Conservation (phyloP, 257 asterid genomes). For the Nicotiana otophora region DNA sequence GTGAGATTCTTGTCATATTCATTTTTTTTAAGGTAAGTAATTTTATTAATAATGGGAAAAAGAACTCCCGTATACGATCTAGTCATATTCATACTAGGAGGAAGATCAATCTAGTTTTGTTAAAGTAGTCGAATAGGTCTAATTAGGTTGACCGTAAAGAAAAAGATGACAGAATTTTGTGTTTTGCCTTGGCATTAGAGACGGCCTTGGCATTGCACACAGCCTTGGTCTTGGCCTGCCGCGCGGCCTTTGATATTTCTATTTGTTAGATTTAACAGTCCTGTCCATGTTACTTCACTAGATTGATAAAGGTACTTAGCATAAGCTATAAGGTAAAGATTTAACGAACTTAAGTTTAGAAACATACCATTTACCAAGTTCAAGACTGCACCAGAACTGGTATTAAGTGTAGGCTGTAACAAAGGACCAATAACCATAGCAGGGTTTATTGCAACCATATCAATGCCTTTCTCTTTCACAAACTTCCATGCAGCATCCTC, state of each 20-base stretch:
- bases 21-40: too few relatives aligned
- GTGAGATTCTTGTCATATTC: too few relatives aligned
- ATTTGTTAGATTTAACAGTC: not conserved
- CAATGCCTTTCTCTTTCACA: slow-evolving; percentile 61
- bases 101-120: not conserved
- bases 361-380: slow-evolving; percentile 57
- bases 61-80: not conserved
- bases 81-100: not conserved
- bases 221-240: not conserved
- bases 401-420: slow-evolving; percentile 73
- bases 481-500: slow-evolving; percentile 87
- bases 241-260: not conserved
- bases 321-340: not conserved
- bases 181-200: not conserved
- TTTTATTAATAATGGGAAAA: too few relatives aligned
- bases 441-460: slow-evolving; percentile 68
- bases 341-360: not conserved
- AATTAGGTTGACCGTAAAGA: not conserved
- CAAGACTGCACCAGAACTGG: slow-evolving; percentile 56
- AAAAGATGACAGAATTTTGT: too few relatives aligned
- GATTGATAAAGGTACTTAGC: not conserved
- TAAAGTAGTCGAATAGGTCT: not conserved
- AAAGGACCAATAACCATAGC: slow-evolving; percentile 74
- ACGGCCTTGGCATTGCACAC: not conserved
- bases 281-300: not conserved